phyloP scores from a whole-genome alignment of 768 basidiomycete genomes.

The Trametes cinnabarina region DNA sequence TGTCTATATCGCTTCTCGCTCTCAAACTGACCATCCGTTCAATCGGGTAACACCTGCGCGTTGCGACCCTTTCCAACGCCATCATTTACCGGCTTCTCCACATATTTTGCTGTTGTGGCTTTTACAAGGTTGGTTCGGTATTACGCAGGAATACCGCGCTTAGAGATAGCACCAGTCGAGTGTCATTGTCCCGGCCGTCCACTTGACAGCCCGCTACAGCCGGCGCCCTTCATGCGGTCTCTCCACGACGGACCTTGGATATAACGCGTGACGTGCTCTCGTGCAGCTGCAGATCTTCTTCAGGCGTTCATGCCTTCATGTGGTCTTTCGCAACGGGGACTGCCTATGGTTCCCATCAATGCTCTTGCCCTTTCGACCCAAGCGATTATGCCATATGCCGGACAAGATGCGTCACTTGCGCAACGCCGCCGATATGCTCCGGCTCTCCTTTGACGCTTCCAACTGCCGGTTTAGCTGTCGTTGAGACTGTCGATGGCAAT shows the following conservation, averaged over 20 bases:
- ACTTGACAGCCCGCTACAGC: background rate
- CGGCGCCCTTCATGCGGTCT: background rate
- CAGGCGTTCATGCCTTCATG: constrained; percentile 5
- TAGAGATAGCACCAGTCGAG: background rate
- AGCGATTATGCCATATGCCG: constrained; percentile 4
- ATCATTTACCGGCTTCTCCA: background rate
- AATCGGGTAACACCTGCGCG: constrained; percentile 1
- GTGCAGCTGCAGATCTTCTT: constrained; percentile 7
- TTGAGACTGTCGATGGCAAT: background rate
- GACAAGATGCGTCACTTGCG: background rate
- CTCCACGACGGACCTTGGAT: background rate
- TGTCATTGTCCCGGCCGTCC: background rate
- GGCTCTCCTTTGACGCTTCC: background rate
- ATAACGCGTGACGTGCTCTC: constrained; percentile 19
- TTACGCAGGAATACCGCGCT: background rate
- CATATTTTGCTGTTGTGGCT: background rate
- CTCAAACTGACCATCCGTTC: background rate
- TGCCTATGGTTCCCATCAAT: background rate
- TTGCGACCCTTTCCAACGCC: background rate
- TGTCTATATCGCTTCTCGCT: background rate
- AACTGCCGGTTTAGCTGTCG: background rate
- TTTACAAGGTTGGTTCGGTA: background rate
- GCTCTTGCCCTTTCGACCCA: background rate
- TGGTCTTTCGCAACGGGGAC: background rate
- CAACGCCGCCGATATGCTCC: background rate